phyloP scores from a whole-genome alignment of 75 land plant species.

The Chamaecyparis obtusa region DNA sequence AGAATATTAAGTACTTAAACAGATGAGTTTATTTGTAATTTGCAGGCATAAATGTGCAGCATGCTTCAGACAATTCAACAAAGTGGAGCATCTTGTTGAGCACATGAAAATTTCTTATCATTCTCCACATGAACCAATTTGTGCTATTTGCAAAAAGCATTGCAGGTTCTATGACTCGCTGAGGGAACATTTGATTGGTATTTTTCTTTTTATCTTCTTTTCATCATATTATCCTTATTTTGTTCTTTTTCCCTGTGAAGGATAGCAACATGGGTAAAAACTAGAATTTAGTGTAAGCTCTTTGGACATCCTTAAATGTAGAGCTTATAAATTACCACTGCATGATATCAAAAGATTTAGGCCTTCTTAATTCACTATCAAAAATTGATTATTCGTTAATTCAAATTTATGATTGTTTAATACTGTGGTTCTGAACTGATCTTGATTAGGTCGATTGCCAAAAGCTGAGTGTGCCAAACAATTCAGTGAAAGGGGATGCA shows the following conservation, averaged over 20 bases:
- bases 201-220: neutral
- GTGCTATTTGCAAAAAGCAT: conserved; percentile 69
- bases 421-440: neutral
- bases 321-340: neutral
- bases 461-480: conserved; percentile 55
- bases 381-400: neutral
- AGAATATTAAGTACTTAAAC: neutral
- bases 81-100: conserved; percentile 50
- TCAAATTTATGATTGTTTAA: neutral
- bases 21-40: neutral
- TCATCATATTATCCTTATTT: neutral
- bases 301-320: neutral
- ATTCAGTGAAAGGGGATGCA: conserved; percentile 55
- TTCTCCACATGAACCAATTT: conserved; percentile 73
- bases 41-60: conserved; percentile 50
- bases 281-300: neutral
- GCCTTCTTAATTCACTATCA: neutral
- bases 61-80: conserved; percentile 78
- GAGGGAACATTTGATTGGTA: conserved; percentile 80
- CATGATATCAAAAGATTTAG: neutral
- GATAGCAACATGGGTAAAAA: neutral
- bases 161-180: conserved; percentile 71
- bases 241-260: too few relatives aligned
- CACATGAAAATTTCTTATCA: conserved; percentile 78
- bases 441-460: conserved; percentile 48